Conservation (phyloP, 2,329 filamentous ascomycete genomes). For the Fusarium dimerum region DNA sequence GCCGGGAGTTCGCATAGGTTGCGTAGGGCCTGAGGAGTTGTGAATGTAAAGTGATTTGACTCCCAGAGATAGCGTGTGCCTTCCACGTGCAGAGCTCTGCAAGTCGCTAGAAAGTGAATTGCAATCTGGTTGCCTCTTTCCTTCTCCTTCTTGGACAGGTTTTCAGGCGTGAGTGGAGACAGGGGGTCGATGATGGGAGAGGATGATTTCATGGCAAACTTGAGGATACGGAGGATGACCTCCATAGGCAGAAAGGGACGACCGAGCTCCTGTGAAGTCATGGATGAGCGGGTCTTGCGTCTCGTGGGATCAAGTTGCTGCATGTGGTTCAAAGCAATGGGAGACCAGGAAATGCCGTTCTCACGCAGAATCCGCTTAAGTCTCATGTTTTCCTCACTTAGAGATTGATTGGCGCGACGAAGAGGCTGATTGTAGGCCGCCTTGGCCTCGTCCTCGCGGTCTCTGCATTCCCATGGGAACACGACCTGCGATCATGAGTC, state of each 20-base stretch:
- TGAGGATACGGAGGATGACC: slow-evolving; percentile 53
- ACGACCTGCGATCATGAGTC: slow-evolving; percentile 27
- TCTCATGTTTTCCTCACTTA: slow-evolving; percentile 50
- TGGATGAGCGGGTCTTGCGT: slow-evolving; percentile 36
- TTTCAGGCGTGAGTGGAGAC: slow-evolving; percentile 44
- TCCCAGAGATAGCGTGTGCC: slow-evolving; percentile 52
- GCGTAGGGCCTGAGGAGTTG: slow-evolving; percentile 49
- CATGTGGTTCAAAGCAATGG: slow-evolving; percentile 36
- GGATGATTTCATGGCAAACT: slow-evolving; percentile 50
- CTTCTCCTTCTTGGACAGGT: slow-evolving; percentile 46
- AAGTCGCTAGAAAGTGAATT: slow-evolving; percentile 55
- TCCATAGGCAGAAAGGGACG: slow-evolving; percentile 53
- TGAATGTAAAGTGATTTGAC: slow-evolving; percentile 57
- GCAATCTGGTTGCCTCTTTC: slow-evolving; percentile 49
- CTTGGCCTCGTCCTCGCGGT: slow-evolving; percentile 53
- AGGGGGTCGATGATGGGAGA: slow-evolving; percentile 57
- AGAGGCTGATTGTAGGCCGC: slow-evolving; percentile 49
- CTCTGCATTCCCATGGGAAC: slow-evolving; percentile 53
- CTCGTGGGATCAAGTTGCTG: slow-evolving; percentile 32
- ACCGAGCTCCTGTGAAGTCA: slow-evolving; percentile 29
- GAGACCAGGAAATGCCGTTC: slow-evolving; percentile 53
- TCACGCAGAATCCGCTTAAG: slow-evolving; percentile 55
- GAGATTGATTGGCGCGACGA: slow-evolving; percentile 46
- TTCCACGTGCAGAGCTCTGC: slow-evolving; percentile 50
- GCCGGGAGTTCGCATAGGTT: slow-evolving; percentile 49